Percentiles rank a stretch among this genome's conserved stretches.
Conservation (phyloP, 768 basidiomycete species). For the Multifurca ochricompacta region DNA sequence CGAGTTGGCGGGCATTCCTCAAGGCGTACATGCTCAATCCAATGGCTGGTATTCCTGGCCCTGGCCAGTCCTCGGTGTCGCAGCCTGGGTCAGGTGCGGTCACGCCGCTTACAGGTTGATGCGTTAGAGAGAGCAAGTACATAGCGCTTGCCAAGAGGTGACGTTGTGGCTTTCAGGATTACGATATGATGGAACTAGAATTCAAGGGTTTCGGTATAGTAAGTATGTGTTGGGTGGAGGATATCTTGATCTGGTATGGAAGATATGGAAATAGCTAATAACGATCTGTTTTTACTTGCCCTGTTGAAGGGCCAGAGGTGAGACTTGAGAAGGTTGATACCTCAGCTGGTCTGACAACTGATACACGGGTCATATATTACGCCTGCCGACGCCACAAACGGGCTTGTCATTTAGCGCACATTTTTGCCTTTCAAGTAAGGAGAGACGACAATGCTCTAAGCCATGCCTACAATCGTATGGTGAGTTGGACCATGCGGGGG, state of each 20-base stretch:
- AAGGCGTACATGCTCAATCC: constrained; percentile 56
- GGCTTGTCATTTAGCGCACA: background rate
- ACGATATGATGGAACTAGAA: constrained; percentile 6
- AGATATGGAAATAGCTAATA: background rate
- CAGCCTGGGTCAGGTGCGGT: constrained; percentile 39
- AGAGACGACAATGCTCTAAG: background rate
- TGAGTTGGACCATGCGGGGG: too few relatives aligned
- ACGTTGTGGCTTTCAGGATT: constrained; percentile 5
- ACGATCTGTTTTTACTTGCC: background rate
- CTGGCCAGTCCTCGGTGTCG: constrained; percentile 28
- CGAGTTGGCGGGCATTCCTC: constrained; percentile 69
- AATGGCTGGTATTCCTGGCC: constrained; percentile 38
- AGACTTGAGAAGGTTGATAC: background rate
- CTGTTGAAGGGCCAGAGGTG: background rate
- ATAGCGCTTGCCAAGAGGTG: background rate
- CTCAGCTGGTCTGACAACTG: background rate
- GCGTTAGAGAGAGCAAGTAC: background rate
- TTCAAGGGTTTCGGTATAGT: background rate
- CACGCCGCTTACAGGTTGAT: constrained; percentile 31
- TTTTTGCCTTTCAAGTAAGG: background rate
- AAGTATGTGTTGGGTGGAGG: background rate
- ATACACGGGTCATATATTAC: background rate
- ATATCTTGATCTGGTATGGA: too few relatives aligned
- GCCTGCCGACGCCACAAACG: background rate
- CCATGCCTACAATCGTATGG: background rate